A percentile compares a stretch with the other conserved stretches of the same genome.
Evolutionary conservation across 257 asterid species (phyloP).

Genomic region (Verbena officinalis): DNA sequence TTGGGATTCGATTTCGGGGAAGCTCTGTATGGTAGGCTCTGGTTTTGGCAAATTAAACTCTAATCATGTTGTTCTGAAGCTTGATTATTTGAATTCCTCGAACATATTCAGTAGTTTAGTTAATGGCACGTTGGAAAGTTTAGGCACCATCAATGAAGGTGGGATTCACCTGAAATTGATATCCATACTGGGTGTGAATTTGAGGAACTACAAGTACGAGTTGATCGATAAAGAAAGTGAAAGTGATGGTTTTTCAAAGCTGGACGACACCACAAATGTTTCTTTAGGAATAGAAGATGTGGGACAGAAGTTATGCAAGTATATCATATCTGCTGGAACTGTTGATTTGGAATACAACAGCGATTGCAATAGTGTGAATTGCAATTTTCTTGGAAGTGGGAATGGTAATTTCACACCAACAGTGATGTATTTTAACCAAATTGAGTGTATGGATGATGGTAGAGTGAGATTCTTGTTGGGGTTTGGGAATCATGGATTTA

Average conservation of each 20-base stretch:
- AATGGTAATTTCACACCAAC: constrained; percentile 44
- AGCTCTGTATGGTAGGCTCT: constrained; percentile 82
- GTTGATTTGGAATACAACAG: constrained; percentile 53
- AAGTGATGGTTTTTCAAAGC: constrained; percentile 43
- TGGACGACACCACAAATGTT: constrained; percentile 45
- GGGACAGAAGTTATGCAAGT: constrained; percentile 41
- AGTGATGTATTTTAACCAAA: constrained; percentile 46
- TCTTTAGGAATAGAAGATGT: constrained; percentile 50
- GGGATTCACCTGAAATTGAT: constrained; percentile 33
- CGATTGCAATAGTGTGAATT: constrained; percentile 61
- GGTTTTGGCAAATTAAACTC: constrained; percentile 46
- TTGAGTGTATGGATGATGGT: constrained; percentile 64
- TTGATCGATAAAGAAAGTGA: constrained; percentile 62
- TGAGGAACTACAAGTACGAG: constrained; percentile 70
- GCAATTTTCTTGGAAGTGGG: constrained; percentile 56
- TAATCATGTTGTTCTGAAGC: constrained; percentile 65
- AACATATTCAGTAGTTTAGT: constrained; percentile 62
- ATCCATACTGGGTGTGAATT: constrained; percentile 58
- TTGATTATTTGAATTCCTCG: constrained; percentile 69
- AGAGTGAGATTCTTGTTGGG: constrained; percentile 68
- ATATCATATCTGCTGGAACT: constrained; percentile 40
- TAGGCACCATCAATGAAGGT: constrained; percentile 28
- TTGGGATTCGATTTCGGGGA: constrained; percentile 79
- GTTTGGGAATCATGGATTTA: constrained; percentile 43
- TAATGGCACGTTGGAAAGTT: constrained; percentile 66